Evolutionary conservation across 768 basidiomycete genomes (phyloP), one percentile per base, ranked within the genome.

Genomic region (Trametes elegans): DNA sequence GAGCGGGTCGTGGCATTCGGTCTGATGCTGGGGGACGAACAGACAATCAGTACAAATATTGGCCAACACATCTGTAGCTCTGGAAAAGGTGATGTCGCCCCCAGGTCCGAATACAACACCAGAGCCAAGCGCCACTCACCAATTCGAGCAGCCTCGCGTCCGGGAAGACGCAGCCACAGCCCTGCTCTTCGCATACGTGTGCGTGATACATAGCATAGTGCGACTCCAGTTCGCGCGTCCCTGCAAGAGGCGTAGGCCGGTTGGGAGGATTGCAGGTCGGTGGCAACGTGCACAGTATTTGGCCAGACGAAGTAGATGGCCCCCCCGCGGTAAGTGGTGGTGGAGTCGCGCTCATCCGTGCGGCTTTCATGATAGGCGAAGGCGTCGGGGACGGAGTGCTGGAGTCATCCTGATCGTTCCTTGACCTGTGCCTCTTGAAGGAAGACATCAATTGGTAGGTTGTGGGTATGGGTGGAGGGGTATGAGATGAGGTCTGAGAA

Each of bases 1-100:
- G 26, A 95, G 72, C 4, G 92, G 87, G 70, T 96, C 91, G 59
- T 96, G 93, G 60, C 86, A 88, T 72, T 96, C 93, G 21, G 86
- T 88, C 66, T 87, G 84, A 70, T 91, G 88, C 87, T 88, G 62
- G 29, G 60, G 53, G 49, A 36, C 42, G 18, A 18, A 45, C 40
- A 51, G 45, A n/a, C 27, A 23, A 27, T 11, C n/a, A 11, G 24
- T 57, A 31, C 50, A 41, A 16, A 43, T 5, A n/a, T 5, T 18
- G 9, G n/a, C 4, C 16, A 23, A n/a, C 39, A 19, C 16, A 3
- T 16, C n/a, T n/a, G n/a, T 34, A 2, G 7, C n/a, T 5, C 29
- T 13, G 18, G 14, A 21, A n/a, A 6, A 11, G 7, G 21, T 10
- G 5, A 28, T 32, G 26, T 14, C 1, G 18, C 2, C 3, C 10